Base-by-base conservation (phyloP, 352 stramenopile genomes). In the Aphanomyces stellatus region DNA sequence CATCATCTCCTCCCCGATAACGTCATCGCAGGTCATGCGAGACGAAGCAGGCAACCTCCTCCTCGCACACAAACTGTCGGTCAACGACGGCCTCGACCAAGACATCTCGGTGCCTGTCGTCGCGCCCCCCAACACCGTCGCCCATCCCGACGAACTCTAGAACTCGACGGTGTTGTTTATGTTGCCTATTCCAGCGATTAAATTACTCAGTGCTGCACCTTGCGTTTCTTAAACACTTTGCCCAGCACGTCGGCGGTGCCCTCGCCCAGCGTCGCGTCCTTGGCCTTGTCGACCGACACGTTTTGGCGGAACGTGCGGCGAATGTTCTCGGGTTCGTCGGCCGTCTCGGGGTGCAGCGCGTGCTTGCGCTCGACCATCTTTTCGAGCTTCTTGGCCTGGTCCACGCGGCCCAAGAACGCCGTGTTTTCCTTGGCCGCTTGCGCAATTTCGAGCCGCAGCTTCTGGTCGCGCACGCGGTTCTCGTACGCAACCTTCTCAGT, bases 401-500 rank as follows among this genome's bases (percentile, higher is more conserved):
- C 83, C 49, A 96, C 85, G 41, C 87, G 86, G 64, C 93, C 87
- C 53, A 96, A 68, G 63, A 93, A 96, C 61, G 78, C 76, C 43
- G 92, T 82, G 72, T 96, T 93, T 65, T 91, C 80, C 71, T 94
- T 94, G 75, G 90, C 90, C 57, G 62, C 78, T 72, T 96, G 85
- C 27, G 87, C 79, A 53, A 96, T 93, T 71, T 94, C 82, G 67
- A 92, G 83, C 49, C 85, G 85, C 68, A 96, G 69, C 65, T 90
- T 92, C 72, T 94, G 84, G 53, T 89, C 81, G 24, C 87, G 85
- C 30, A 96, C 88, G 33, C 86, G 84, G 59, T 93, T 90, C 66
- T 96, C 87, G 65, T 93, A 94, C 5, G 83, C 95, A 66, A 99
- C 93, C 76, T 99, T 99, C 77, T 99, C 97, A 3, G 96, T 99